Evolutionary conservation across 306 rosid genomes (phyloP).

Genomic region (Fagus crenata): DNA sequence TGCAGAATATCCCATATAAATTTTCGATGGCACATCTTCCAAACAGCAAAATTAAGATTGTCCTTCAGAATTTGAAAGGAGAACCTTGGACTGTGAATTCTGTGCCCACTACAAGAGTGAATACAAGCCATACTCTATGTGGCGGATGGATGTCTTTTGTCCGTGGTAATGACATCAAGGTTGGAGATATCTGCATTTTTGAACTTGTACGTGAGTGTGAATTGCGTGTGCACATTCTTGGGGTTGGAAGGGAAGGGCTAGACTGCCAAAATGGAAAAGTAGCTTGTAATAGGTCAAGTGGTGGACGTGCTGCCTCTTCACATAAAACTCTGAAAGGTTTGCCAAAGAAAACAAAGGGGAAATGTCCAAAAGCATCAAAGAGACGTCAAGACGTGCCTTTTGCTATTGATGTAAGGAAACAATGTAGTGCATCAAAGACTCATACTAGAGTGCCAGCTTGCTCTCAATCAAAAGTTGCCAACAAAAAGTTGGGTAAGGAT

Average conservation of each 20-base stretch:
- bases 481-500: conserved; percentile 71
- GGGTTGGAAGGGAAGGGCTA: conserved; percentile 52
- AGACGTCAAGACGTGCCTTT: conserved; percentile 51
- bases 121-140: conserved; percentile 91
- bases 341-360: conserved; percentile 48
- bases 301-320: conserved; percentile 45
- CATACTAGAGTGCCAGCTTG: conserved; percentile 47
- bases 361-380: conserved; percentile 47
- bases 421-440: conserved; percentile 50
- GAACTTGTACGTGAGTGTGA: conserved; percentile 83
- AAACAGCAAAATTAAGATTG: conserved; percentile 72
- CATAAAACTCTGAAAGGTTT: conserved; percentile 44
- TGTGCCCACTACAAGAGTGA: conserved; percentile 83
- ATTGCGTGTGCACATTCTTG: conserved; percentile 62
- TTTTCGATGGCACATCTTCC: conserved; percentile 92
- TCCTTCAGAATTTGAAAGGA: conserved; percentile 81
- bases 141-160: conserved; percentile 99
- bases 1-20: conserved; percentile 84
- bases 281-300: conserved; percentile 36
- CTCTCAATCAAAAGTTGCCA: conserved; percentile 56
- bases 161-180: conserved; percentile 67
- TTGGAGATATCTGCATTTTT: conserved; percentile 86
- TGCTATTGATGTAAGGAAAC: conserved; percentile 55
- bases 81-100: conserved; percentile 92
- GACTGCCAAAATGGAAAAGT: conserved; percentile 59